Conservation (phyloP, 1,284 basidiomycete genomes). For the Xanthoconium separans region DNA sequence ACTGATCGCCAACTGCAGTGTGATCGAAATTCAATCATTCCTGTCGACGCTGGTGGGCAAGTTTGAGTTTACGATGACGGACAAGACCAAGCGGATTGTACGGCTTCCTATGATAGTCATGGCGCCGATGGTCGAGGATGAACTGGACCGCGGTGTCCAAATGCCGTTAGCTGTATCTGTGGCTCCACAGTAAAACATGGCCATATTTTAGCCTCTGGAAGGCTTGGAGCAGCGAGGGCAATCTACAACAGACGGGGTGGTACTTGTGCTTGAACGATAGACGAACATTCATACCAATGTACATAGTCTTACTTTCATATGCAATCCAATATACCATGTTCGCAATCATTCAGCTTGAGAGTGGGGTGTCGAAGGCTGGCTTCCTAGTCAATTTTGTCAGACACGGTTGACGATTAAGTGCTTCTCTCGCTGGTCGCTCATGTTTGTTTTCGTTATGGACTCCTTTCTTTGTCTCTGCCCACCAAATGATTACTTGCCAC, state of each 20-base stretch:
- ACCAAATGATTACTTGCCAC: too few species aligned
- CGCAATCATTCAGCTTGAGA: not conserved
- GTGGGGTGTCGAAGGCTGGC: not conserved
- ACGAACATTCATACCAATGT: not conserved
- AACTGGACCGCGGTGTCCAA: constrained; percentile 26
- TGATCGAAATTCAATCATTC: constrained; percentile 48
- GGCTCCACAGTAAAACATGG: constrained; percentile 30
- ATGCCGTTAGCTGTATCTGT: constrained; percentile 46
- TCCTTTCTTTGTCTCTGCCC: too few species aligned
- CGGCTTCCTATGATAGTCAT: constrained; percentile 42
- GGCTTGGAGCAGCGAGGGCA: not conserved
- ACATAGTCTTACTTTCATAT: not conserved
- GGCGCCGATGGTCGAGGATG: constrained; percentile 47
- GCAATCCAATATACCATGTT: not conserved
- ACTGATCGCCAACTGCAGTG: not conserved
- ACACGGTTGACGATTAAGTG: not conserved
- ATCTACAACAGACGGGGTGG: not conserved
- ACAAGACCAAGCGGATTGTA: constrained; percentile 37
- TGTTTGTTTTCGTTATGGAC: too few species aligned
- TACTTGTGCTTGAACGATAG: too few species aligned
- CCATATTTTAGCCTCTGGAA: not conserved
- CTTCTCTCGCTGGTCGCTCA: too few species aligned
- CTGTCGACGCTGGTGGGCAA: constrained; percentile 46
- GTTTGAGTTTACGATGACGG: constrained; percentile 46
- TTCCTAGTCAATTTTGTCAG: not conserved